Conservation (phyloP, 306 rosid species). For the Trifolium fragiferum region DNA sequence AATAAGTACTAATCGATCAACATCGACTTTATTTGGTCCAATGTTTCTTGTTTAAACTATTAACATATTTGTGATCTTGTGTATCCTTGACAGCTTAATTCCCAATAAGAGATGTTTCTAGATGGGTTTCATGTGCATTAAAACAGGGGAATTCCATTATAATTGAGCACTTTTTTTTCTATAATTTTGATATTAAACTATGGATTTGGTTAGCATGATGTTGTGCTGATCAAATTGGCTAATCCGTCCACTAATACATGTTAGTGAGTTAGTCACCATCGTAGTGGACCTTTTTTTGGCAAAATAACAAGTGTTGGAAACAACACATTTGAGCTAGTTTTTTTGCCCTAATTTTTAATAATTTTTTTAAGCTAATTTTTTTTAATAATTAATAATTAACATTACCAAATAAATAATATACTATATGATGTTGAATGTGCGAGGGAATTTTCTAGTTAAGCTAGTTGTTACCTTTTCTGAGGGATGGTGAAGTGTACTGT, state of each 20-base stretch:
- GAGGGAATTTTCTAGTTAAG: too few species aligned
- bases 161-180: conserved; percentile 27
- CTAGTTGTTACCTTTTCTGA: too few species aligned
- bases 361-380: too few species aligned
- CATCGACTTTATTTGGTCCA: conserved; percentile 31
- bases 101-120: conserved; percentile 27
- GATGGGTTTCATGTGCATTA: conserved; percentile 47
- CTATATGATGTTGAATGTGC: too few species aligned
- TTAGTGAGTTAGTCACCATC: conserved; percentile 61
- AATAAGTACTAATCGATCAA: not conserved
- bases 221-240: conserved; percentile 43
- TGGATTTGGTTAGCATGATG: conserved; percentile 31
- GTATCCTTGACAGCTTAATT: conserved; percentile 43
- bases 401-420: too few species aligned
- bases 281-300: conserved; percentile 68
- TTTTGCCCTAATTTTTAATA: too few species aligned
- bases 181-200: conserved; percentile 30
- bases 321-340: too few species aligned
- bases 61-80: conserved; percentile 3
- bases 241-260: conserved; percentile 40
- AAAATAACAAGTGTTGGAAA: too few species aligned
- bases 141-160: conserved; percentile 20
- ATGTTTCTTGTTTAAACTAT: not conserved
- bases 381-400: too few species aligned
- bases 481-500: too few species aligned